Conservation (phyloP, 306 rosid genomes). For the Carpinus fangiana region DNA sequence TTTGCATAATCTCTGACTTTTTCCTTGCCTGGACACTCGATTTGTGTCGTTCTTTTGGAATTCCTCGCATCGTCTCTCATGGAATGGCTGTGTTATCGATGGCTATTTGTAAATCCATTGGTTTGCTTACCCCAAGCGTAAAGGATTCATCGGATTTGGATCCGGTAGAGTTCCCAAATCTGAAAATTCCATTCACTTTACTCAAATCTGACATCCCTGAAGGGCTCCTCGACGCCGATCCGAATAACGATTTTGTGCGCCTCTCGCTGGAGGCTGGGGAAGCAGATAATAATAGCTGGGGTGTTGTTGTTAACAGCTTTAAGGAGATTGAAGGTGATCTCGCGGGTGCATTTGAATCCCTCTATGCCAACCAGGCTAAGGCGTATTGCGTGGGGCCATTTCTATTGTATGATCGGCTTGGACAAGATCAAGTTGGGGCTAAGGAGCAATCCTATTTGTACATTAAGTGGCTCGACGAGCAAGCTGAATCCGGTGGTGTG, state of each 20-base stretch:
- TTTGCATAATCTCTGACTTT: conserved; percentile 36
- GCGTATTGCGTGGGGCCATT: conserved; percentile 35
- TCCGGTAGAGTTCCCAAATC: background rate
- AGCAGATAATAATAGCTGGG: conserved; percentile 28
- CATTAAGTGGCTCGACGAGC: conserved; percentile 19
- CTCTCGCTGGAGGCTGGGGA: background rate
- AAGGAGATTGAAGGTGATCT: conserved; percentile 16
- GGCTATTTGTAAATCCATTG: conserved; percentile 1
- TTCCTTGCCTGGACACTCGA: conserved; percentile 25
- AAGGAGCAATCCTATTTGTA: too few relatives aligned
- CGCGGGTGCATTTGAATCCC: conserved; percentile 16
- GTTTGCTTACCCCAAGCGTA: background rate
- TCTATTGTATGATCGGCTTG: background rate
- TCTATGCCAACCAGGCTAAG: background rate
- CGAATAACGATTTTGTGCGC: background rate
- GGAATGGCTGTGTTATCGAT: conserved; percentile 25
- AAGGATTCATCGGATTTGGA: background rate
- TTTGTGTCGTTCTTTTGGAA: conserved; percentile 8
- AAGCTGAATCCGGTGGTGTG: background rate
- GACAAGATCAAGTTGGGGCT: background rate
- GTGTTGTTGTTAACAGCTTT: conserved; percentile 31
- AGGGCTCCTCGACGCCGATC: background rate
- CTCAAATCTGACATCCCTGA: conserved; percentile 15
- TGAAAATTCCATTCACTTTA: conserved; percentile 12
- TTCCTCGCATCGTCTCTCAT: conserved; percentile 27